Evolutionary conservation across 73 alveolate species (phyloP).

Genomic region (Blepharisma stoltei): DNA sequence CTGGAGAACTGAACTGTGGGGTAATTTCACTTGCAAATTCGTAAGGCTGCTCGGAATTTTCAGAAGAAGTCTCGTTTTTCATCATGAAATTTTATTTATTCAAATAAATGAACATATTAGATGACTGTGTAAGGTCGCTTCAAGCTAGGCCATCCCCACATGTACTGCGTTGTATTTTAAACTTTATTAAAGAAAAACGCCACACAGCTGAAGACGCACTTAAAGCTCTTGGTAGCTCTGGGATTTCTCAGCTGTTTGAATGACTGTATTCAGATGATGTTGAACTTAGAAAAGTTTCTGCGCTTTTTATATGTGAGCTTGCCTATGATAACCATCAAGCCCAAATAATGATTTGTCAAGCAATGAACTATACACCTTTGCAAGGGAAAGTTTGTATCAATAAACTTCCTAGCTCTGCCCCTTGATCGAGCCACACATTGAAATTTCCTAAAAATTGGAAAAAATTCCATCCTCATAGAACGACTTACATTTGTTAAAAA

Average conservation of each 20-base stretch:
- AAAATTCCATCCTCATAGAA: no score
- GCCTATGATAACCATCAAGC: slow-evolving; percentile 6
- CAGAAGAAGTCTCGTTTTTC: no score
- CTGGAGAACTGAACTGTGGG: no score
- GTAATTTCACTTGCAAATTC: no score
- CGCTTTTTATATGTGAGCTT: background rate
- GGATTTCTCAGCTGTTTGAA: background rate
- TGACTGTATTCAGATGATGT: slow-evolving; percentile 13
- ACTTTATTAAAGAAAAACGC: slow-evolving; percentile 1
- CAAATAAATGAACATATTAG: slow-evolving; percentile 7
- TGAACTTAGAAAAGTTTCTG: slow-evolving; percentile 3
- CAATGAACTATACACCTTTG: slow-evolving; percentile 4
- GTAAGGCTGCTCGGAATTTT: no score
- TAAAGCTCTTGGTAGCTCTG: background rate
- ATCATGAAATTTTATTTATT: background rate
- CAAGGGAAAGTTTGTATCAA: slow-evolving; percentile 6
- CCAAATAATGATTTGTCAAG: slow-evolving; percentile 5
- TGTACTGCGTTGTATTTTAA: background rate
- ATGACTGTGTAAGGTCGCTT: slow-evolving; percentile 13
- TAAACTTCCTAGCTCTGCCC: no score
- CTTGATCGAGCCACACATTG: no score
- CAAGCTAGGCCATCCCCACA: slow-evolving; percentile 3
- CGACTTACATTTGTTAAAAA: no score
- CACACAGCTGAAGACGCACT: background rate
- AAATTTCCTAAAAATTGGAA: no score